A percentile compares a stretch with the other conserved stretches of the same genome.
Evolutionary conservation across 108 stramenopile species (phyloP).

Genomic region (Nitzschia inconspicua): DNA sequence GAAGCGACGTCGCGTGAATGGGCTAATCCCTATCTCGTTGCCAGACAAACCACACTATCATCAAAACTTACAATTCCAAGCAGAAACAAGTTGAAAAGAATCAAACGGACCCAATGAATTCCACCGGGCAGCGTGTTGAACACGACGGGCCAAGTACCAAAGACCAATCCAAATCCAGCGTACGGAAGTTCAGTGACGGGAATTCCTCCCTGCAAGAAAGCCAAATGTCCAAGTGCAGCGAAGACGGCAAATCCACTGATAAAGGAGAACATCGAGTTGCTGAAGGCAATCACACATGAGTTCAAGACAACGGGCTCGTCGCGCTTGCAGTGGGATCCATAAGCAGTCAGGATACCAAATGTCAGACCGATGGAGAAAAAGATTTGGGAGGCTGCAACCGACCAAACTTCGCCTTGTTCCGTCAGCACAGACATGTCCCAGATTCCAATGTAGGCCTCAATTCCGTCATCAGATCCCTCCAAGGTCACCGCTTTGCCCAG

Average conservation of each 20-base stretch:
- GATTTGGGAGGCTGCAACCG: conserved; percentile 59
- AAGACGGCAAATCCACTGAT: conserved; percentile 71
- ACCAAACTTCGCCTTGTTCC: conserved; percentile 48
- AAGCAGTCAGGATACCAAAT: conserved; percentile 67
- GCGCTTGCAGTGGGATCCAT: conserved; percentile 46
- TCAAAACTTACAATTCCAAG: too few species aligned
- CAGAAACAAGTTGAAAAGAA: conserved; percentile 54
- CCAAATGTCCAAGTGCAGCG: conserved; percentile 53
- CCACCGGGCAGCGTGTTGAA: conserved; percentile 50
- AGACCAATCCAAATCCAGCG: conserved; percentile 42
- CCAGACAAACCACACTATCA: too few species aligned
- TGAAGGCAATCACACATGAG: conserved; percentile 39
- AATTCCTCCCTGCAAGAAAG: conserved; percentile 14
- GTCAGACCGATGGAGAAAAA: conserved; percentile 58
- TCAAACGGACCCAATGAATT: conserved; percentile 47
- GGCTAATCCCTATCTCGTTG: too few species aligned
- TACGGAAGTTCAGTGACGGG: conserved; percentile 19
- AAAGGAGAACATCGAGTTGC: conserved; percentile 52
- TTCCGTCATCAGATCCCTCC: conserved; percentile 35
- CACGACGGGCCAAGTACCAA: conserved; percentile 61
- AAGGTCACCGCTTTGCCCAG: conserved; percentile 41
- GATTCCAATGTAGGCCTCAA: conserved; percentile 54
- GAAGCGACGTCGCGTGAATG: too few species aligned
- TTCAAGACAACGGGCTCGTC: conserved; percentile 52
- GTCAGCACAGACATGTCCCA: conserved; percentile 46